phyloP scores from a whole-genome alignment of 345 rosid species.

The Durio zibethinus region DNA sequence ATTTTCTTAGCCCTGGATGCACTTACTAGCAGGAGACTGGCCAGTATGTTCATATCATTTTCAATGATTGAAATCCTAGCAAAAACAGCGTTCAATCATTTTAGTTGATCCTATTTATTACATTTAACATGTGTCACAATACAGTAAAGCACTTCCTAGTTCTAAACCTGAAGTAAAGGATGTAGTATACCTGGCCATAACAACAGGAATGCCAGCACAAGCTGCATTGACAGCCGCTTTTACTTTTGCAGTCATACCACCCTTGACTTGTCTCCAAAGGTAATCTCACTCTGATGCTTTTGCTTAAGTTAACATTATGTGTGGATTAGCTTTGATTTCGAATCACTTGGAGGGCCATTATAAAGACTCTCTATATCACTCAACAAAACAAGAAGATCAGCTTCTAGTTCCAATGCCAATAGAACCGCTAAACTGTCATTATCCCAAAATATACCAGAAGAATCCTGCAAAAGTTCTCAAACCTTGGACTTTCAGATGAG shows the following conservation, averaged over 20 bases:
- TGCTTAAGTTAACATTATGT: constrained; percentile 82
- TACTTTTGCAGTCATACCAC: constrained; percentile 97
- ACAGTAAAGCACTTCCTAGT: neutral
- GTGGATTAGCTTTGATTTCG: constrained; percentile 78
- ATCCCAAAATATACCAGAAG: constrained; percentile 99
- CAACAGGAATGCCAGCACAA: constrained; percentile 85
- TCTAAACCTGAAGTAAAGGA: constrained; percentile 8
- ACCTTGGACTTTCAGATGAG: neutral
- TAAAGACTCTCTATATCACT: constrained; percentile 98
- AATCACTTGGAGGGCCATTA: constrained; percentile 94
- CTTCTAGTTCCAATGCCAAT: constrained; percentile 84
- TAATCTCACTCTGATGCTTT: constrained; percentile 79
- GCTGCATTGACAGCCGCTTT: constrained; percentile 96
- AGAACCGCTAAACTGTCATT: constrained; percentile 97
- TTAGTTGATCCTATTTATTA: neutral
- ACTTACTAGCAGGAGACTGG: neutral
- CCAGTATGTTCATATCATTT: neutral
- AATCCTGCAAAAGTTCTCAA: constrained; percentile 59
- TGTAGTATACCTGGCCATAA: constrained; percentile 73
- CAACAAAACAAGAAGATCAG: constrained; percentile 89
- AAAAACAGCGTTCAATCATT: neutral
- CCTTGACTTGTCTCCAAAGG: constrained; percentile 97
- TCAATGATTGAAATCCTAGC: neutral
- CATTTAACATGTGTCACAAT: neutral
- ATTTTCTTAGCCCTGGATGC: neutral